Base-by-base conservation (phyloP, 78 protist species). In the Dictyostelium purpureum region DNA sequence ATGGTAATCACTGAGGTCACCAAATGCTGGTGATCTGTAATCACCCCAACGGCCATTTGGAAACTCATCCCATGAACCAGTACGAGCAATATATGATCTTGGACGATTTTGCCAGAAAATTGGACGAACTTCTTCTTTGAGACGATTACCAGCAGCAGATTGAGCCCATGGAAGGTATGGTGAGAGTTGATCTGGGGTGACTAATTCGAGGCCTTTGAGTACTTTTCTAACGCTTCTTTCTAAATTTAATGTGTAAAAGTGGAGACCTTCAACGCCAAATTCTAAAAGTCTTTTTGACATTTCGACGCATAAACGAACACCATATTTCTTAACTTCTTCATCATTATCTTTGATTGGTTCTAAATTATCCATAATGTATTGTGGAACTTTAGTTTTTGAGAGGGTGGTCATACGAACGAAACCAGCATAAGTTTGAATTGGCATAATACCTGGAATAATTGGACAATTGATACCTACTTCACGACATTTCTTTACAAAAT, bases 391-490 rank as follows among this genome's bases (percentile, higher is more conserved):
- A 19, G 89, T 82, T 24, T 87, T 87, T 42, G 97, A 85, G 40
- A 98, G 80, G 2, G 89, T 81, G 12, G 96, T 93, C 97, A 97
- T 95, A 78, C 98, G 94, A 87, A 49, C 40, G 76, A 93, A 96
- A 21, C 95, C 93, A 1, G 88, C 95, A 79, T 98, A 97, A 49
- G 78, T 81, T 79, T 97, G 96, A 38, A 99, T 98, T 37, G 99
- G 99, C 97, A 99, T 92, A 65, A 99, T 82, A 51, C 99, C 99
- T 6, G 99, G 99, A 11, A 99, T 24, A 73, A 99, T 97, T 51
- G 99, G 99, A 16, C 65, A 59, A 2, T 31, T 94, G 90, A 99
- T 99, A 26, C 99, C 98, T 38, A 63, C 37, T 0, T 21, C 95
- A n/a, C 96, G 45, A 89, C 98, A 96, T 59, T 83, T 89, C 7